A percentile compares a stretch with the other conserved stretches of the same genome.
Evolutionary conservation across 2,329 filamentous ascomycete genomes (phyloP).

Genomic region (Didymella pomorum): DNA sequence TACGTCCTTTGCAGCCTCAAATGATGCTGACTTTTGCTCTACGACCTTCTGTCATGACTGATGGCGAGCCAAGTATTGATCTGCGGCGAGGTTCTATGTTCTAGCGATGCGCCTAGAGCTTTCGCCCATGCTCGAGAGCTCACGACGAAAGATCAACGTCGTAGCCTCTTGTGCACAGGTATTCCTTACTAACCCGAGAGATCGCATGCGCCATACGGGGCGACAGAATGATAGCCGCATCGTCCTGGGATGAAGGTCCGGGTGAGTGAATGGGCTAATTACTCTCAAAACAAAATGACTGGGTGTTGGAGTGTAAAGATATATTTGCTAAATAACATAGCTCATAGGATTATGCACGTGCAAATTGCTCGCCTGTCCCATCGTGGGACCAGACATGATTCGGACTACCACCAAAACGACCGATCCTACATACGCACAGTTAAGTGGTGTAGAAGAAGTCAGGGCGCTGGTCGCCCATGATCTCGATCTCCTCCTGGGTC

Average conservation of each 20-base stretch:
- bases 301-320: neutral
- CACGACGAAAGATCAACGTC: neutral
- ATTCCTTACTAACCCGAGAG: too few species aligned
- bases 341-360: conserved; percentile 6
- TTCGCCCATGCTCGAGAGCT: too few species aligned
- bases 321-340: conserved; percentile 11
- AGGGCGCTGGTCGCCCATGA: conserved; percentile 72
- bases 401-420: neutral
- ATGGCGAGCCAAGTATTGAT: neutral
- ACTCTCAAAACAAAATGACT: neutral
- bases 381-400: neutral
- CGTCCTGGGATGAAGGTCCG: too few species aligned
- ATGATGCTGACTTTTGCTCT: neutral
- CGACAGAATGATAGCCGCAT: too few species aligned
- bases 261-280: neutral
- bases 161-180: neutral
- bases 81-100: neutral
- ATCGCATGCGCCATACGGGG: neutral
- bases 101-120: neutral
- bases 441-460: conserved; percentile 75
- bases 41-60: neutral
- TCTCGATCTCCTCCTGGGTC: conserved; percentile 67
- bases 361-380: neutral
- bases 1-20: neutral
- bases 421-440: neutral